Percentiles rank a stretch among this genome's conserved stretches.
Evolutionary conservation across 495 filamentous ascomycete species (phyloP).

Genomic region (Aspergillus indologenus): DNA sequence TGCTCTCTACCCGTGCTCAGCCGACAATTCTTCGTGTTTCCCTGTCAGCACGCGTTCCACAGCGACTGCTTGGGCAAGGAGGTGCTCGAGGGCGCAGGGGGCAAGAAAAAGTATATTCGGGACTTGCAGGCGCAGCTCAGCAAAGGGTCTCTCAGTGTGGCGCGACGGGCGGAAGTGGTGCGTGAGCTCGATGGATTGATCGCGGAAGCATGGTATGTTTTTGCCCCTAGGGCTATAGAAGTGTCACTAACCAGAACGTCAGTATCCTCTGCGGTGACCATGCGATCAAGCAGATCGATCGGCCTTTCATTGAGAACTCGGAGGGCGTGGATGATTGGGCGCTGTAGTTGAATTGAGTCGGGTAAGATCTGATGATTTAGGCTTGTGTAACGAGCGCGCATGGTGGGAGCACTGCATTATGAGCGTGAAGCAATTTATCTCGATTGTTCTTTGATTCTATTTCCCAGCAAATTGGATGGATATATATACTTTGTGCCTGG

Average conservation of each 20-base stretch:
- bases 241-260: conserved; percentile 17
- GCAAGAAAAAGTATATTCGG: conserved; percentile 73
- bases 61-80: conserved; percentile 84
- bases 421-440: conserved; percentile 1
- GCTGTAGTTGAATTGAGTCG: conserved; percentile 43
- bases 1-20: conserved; percentile 82
- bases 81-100: conserved; percentile 70
- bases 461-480: not conserved
- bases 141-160: conserved; percentile 61
- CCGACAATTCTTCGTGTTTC: conserved; percentile 95
- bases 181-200: conserved; percentile 86
- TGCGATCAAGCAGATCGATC: conserved; percentile 88
- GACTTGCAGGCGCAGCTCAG: conserved; percentile 81
- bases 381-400: not conserved
- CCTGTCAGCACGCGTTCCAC: conserved; percentile 96
- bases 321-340: conserved; percentile 83
- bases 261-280: conserved; percentile 86
- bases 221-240: not conserved
- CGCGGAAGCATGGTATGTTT: conserved; percentile 71
- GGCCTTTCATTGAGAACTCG: conserved; percentile 72
- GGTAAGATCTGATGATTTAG: not conserved
- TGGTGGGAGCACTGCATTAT: not conserved
- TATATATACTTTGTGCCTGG: not conserved
- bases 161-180: conserved; percentile 74
- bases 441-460: not conserved